phyloP scores from a whole-genome alignment of 1,139 yeast species.

The Candida albicans region DNA sequence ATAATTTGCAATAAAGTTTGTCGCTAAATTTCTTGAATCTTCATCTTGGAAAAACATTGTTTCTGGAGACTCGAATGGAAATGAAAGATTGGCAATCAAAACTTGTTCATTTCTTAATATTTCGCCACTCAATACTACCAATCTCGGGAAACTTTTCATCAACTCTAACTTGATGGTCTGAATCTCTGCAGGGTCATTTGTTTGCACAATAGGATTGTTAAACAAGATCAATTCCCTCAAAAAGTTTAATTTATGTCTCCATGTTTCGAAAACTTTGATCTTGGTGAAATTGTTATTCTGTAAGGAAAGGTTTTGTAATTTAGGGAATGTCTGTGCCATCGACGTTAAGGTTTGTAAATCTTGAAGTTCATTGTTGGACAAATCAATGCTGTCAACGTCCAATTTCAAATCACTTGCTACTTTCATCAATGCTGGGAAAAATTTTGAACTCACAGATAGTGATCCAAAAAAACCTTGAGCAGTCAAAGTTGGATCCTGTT shows the following conservation, averaged over 20 bases:
- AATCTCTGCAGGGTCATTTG: constrained; percentile 29
- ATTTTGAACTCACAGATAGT: constrained; percentile 63
- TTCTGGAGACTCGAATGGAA: constrained; percentile 51
- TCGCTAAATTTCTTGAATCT: constrained; percentile 69
- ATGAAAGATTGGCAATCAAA: constrained; percentile 50
- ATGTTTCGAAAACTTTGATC: constrained; percentile 62
- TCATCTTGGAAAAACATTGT: constrained; percentile 75
- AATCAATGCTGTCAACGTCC: constrained; percentile 70
- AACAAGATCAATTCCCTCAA: constrained; percentile 73
- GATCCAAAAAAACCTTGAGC: constrained; percentile 67
- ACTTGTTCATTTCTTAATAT: constrained; percentile 71
- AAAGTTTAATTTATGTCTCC: constrained; percentile 74
- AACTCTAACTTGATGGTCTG: constrained; percentile 61
- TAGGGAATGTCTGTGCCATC: constrained; percentile 73
- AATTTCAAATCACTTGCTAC: constrained; percentile 59
- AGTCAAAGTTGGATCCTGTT: constrained; percentile 61
- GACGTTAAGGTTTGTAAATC: constrained; percentile 65
- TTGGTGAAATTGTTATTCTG: constrained; percentile 69
- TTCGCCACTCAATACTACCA: constrained; percentile 77
- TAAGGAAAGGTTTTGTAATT: constrained; percentile 72
- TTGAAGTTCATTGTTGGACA: constrained; percentile 66
- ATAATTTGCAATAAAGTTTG: constrained; percentile 73
- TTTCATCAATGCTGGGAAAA: constrained; percentile 90
- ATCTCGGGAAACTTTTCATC: constrained; percentile 70
- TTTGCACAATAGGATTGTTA: constrained; percentile 71